Percentiles rank a stretch among this genome's conserved stretches.
Evolutionary conservation across 495 filamentous ascomycete species (phyloP).

Genomic region (Cercophora scortea): DNA sequence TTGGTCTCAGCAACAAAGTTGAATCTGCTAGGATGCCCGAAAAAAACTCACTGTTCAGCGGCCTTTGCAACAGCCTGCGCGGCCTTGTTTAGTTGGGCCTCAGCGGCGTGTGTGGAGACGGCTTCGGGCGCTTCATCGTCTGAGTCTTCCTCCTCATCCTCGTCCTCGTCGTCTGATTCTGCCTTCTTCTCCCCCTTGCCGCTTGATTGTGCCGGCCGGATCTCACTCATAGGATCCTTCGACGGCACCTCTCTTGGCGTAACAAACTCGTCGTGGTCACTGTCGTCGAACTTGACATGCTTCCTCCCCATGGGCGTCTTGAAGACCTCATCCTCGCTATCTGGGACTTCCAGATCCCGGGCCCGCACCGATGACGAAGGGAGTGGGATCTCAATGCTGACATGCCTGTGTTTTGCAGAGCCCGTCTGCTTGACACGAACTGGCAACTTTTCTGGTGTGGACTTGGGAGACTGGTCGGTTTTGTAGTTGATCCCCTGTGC

Average conservation of each 20-base stretch:
- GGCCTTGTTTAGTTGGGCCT: constrained; percentile 25
- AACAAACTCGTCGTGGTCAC: constrained; percentile 24
- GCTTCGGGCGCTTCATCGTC: constrained; percentile 40
- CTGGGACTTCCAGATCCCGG: constrained; percentile 1
- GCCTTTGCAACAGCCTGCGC: constrained; percentile 30
- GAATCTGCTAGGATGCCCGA: not conserved
- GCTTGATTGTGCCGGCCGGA: not conserved
- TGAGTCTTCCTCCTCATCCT: constrained; percentile 28
- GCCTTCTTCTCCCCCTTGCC: constrained; percentile 16
- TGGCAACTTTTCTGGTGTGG: constrained; percentile 12
- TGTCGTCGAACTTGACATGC: constrained; percentile 24
- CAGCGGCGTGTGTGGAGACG: constrained; percentile 31
- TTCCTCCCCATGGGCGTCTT: constrained; percentile 19
- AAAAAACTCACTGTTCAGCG: constrained; percentile 28
- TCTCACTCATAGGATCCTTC: constrained; percentile 14
- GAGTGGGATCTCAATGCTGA: constrained; percentile 25
- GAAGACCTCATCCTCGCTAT: constrained; percentile 15
- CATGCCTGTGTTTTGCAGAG: constrained; percentile 15
- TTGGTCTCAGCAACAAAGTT: constrained; percentile 1
- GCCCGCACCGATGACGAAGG: constrained; percentile 12
- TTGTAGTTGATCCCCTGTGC: not conserved
- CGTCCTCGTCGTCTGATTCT: constrained; percentile 27
- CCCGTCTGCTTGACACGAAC: constrained; percentile 14
- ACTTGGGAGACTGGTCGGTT: no score
- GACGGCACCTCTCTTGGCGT: constrained; percentile 24